Evolutionary conservation across 2,329 filamentous ascomycete genomes (phyloP).

Genomic region (Microcyclospora pomicola): DNA sequence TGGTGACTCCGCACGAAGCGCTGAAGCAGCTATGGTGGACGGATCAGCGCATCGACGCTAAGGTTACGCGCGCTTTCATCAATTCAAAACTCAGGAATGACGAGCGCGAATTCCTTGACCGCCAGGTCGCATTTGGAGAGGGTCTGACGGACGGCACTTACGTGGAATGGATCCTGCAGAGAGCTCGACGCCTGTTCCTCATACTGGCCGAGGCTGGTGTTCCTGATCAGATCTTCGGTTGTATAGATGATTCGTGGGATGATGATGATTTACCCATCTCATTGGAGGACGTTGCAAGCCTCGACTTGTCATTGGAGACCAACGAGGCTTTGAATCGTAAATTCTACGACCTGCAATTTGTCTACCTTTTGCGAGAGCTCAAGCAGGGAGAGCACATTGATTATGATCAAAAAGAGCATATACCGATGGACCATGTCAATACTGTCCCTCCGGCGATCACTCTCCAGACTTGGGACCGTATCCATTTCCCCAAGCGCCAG

Average conservation of each 20-base stretch:
- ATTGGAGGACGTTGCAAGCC: conserved; percentile 48
- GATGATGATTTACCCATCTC: conserved; percentile 60
- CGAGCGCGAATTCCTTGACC: conserved; percentile 49
- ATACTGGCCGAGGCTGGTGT: conserved; percentile 56
- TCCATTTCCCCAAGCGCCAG: conserved; percentile 49
- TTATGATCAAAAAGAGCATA: conserved; percentile 53
- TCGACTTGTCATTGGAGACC: conserved; percentile 45
- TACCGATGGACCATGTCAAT: conserved; percentile 55
- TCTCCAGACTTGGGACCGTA: conserved; percentile 42
- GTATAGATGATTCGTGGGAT: conserved; percentile 65
- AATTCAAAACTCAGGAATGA: conserved; percentile 48
- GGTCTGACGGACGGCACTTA: conserved; percentile 60
- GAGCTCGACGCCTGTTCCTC: conserved; percentile 56
- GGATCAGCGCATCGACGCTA: conserved; percentile 51
- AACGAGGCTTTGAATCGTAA: conserved; percentile 52
- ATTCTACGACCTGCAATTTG: conserved; percentile 58
- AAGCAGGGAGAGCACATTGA: conserved; percentile 46
- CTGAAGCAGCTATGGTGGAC: conserved; percentile 56
- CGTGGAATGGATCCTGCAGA: conserved; percentile 61
- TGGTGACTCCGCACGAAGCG: conserved; percentile 35
- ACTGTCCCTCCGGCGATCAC: conserved; percentile 37
- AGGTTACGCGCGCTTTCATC: conserved; percentile 55
- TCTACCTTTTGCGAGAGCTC: conserved; percentile 53
- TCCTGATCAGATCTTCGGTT: conserved; percentile 59
- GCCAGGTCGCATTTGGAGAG: conserved; percentile 52